Evolutionary conservation across 148 eudicot genomes (phyloP).

Genomic region (Amaranthus hypochondriacus): DNA sequence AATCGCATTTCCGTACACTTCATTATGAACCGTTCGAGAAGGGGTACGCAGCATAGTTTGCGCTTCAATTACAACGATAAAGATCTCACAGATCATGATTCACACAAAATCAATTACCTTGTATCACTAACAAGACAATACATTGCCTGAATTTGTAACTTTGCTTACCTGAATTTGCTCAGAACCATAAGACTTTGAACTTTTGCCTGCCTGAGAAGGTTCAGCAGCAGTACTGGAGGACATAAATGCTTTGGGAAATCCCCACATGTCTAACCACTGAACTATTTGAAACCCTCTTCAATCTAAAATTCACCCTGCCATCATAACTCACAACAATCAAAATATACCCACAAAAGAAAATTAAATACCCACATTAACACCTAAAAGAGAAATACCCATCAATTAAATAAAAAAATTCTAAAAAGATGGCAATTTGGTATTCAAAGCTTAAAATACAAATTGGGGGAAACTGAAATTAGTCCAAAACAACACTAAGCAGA

Average conservation of each 20-base stretch:
- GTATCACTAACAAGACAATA: too few species aligned
- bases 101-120: too few species aligned
- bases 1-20: too few species aligned
- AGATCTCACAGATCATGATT: too few species aligned
- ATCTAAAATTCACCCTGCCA: slow-evolving; percentile 45
- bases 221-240: slow-evolving; percentile 53
- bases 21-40: too few species aligned
- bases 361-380: background rate
- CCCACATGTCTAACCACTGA: slow-evolving; percentile 34
- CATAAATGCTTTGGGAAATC: slow-evolving; percentile 56
- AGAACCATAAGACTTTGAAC: slow-evolving; percentile 65
- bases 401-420: background rate
- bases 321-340: background rate
- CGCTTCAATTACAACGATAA: too few species aligned
- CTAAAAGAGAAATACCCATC: background rate
- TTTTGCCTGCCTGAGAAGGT: slow-evolving; percentile 37
- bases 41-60: too few species aligned
- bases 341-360: background rate
- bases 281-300: slow-evolving; percentile 36
- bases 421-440: background rate
- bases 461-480: background rate
- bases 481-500: background rate
- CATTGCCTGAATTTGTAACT: too few species aligned
- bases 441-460: background rate
- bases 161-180: slow-evolving; percentile 89